phyloP scores from a whole-genome alignment of 2,329 filamentous ascomycete species.

The Aspergillus sp. region DNA sequence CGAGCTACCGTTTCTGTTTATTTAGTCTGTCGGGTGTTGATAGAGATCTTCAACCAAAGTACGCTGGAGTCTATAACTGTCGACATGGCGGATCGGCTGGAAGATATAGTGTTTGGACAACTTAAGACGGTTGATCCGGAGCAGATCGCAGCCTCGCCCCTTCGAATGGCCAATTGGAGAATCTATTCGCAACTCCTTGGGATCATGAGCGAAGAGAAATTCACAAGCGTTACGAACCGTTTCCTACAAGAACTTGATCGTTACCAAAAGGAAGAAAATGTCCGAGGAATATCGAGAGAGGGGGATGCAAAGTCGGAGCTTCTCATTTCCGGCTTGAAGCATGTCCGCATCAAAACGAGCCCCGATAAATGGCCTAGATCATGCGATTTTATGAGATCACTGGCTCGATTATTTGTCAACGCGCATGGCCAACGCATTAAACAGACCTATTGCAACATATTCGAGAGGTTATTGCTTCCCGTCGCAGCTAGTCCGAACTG shows the following conservation, averaged over 20 bases:
- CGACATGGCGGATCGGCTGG: constrained; percentile 91
- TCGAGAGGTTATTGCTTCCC: constrained; percentile 82
- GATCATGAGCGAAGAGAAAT: constrained; percentile 94
- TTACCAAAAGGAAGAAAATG: constrained; percentile 70
- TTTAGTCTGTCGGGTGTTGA: constrained; percentile 86
- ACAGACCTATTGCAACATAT: constrained; percentile 87
- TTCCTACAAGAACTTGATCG: constrained; percentile 79
- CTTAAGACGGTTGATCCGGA: constrained; percentile 85
- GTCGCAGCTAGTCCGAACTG: constrained; percentile 77
- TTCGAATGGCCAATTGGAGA: constrained; percentile 93
- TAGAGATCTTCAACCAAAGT: constrained; percentile 92
- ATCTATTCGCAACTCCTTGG: constrained; percentile 90
- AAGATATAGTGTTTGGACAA: constrained; percentile 96
- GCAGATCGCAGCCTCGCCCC: constrained; percentile 65
- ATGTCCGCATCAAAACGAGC: constrained; percentile 73
- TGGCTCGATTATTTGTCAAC: constrained; percentile 79
- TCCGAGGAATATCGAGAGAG: constrained; percentile 53
- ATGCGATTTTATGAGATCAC: constrained; percentile 80
- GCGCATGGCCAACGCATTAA: constrained; percentile 89
- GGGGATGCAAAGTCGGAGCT: constrained; percentile 79
- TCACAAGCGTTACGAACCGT: constrained; percentile 75
- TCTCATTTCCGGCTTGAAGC: constrained; percentile 87
- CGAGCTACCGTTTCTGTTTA: constrained; percentile 94
- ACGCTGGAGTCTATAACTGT: constrained; percentile 76
- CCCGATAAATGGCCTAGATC: constrained; percentile 79